Percentiles rank a stretch among this genome's conserved stretches.
phyloP scores from a whole-genome alignment of 495 filamentous ascomycete species.

The Penicillium pancosmium region DNA sequence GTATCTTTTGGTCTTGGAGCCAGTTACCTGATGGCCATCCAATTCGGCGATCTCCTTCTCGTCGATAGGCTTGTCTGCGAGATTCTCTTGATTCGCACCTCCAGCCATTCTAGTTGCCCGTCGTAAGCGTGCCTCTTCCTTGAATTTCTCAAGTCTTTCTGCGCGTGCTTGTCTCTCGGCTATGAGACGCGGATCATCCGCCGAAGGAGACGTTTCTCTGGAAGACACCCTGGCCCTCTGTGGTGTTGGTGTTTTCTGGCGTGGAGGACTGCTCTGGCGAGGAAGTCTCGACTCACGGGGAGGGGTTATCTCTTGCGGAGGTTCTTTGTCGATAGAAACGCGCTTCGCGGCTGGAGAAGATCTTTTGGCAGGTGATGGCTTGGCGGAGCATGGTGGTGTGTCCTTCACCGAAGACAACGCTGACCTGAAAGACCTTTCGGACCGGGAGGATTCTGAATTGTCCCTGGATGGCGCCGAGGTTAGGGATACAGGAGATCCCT shows the following conservation, averaged over 20 bases:
- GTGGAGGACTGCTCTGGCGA: background rate
- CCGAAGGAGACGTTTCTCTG: conserved; percentile 1
- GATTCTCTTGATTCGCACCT: conserved; percentile 9
- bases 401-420: conserved; percentile 11
- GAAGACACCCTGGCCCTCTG: conserved; percentile 7
- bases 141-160: conserved; percentile 21
- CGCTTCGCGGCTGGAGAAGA: conserved; percentile 1
- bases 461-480: conserved; percentile 23
- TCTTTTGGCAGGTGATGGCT: conserved; percentile 16
- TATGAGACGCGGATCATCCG: background rate
- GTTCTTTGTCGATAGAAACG: background rate
- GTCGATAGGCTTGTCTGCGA: background rate
- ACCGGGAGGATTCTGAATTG: conserved; percentile 32
- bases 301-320: conserved; percentile 3
- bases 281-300: conserved; percentile 1
- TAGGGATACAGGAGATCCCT: conserved; percentile 21
- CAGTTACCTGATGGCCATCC: conserved; percentile 43
- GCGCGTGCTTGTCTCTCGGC: conserved; percentile 13
- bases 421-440: conserved; percentile 24
- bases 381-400: conserved; percentile 10
- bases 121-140: conserved; percentile 23
- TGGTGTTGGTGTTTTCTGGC: conserved; percentile 1
- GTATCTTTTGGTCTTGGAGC: conserved; percentile 15
- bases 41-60: conserved; percentile 44
- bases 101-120: conserved; percentile 13